These are phyloP conservation scores for Inga laurina DNA, from an alignment of 306 rosid species.

Conservation along the genomic window DNA sequence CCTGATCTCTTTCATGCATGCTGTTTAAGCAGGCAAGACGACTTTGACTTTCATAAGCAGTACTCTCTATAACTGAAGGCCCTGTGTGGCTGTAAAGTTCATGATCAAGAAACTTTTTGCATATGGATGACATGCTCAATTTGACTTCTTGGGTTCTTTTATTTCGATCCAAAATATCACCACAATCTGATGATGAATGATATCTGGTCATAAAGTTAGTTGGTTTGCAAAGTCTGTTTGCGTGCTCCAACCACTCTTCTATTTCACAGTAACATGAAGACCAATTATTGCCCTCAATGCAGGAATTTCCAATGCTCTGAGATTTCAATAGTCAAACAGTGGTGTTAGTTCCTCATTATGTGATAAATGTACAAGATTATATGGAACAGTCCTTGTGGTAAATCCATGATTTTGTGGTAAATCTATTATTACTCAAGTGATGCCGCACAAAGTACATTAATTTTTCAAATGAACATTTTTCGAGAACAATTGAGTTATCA, in stretches of 20 bases:
- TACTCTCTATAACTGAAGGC: constrained; percentile 45
- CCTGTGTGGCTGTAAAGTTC: constrained; percentile 33
- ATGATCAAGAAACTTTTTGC: constrained; percentile 7
- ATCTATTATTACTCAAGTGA: neutral
- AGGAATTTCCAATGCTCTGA: constrained; percentile 34
- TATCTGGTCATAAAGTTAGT: constrained; percentile 25
- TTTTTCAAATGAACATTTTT: neutral
- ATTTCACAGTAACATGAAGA: constrained; percentile 38
- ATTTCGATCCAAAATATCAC: neutral
- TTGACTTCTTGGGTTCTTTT: constrained; percentile 9
- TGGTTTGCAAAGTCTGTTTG: constrained; percentile 34
- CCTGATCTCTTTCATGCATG: constrained; percentile 14
- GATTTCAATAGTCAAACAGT: neutral
- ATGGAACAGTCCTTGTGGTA: neutral
- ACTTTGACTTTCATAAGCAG: constrained; percentile 38
- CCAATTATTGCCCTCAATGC: constrained; percentile 19
- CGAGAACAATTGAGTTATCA: neutral
- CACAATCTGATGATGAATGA: constrained; percentile 2
- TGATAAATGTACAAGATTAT: neutral
- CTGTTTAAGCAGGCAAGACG: constrained; percentile 30
- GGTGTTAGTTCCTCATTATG: neutral
- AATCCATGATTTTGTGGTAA: neutral
- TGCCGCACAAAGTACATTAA: neutral
- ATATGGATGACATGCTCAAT: constrained; percentile 32
- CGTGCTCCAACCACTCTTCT: constrained; percentile 57